These are phyloP conservation scores for Tetramitus jugosus DNA, from an alignment of 208 protist species.

Conservation along the genomic window DNA sequence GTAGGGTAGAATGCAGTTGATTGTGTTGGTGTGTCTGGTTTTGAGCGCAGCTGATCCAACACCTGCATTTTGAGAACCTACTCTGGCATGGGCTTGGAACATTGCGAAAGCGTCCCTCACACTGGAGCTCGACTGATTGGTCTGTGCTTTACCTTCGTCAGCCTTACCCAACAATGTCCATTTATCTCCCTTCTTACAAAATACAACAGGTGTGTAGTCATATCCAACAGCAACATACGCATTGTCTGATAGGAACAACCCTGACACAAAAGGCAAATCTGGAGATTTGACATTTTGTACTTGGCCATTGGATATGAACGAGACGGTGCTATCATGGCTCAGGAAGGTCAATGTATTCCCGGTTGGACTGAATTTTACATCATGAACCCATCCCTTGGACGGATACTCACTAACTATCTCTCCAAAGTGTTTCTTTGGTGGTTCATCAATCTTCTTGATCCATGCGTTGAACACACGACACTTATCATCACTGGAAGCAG, in stretches of 20 bases:
- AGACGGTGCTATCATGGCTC: conserved; percentile 47
- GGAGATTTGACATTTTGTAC: background rate
- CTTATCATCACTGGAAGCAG: conserved; percentile 60
- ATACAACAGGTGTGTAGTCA: background rate
- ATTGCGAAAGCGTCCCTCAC: too few relatives aligned
- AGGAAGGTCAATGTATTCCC: conserved; percentile 53
- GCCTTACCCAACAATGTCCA: too few relatives aligned
- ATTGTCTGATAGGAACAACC: background rate
- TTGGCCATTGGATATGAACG: conserved; percentile 19
- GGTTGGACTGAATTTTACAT: conserved; percentile 51
- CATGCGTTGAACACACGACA: conserved; percentile 56
- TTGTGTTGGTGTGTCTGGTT: conserved; percentile 2
- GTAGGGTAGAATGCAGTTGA: background rate
- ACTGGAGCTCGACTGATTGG: background rate
- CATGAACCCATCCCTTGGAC: conserved; percentile 58
- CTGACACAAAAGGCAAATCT: background rate
- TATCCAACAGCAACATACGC: conserved; percentile 12
- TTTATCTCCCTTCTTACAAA: background rate
- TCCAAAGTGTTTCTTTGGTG: conserved; percentile 31
- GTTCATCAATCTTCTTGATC: conserved; percentile 55
- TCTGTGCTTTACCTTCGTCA: background rate
- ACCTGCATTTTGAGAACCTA: too few relatives aligned
- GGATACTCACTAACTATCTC: conserved; percentile 53
- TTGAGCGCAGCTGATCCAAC: background rate
- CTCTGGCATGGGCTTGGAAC: too few relatives aligned